Percentiles rank a stretch among this genome's conserved stretches.
Conservation (phyloP, 441 rosid species). For the Populus trichocarpa region DNA sequence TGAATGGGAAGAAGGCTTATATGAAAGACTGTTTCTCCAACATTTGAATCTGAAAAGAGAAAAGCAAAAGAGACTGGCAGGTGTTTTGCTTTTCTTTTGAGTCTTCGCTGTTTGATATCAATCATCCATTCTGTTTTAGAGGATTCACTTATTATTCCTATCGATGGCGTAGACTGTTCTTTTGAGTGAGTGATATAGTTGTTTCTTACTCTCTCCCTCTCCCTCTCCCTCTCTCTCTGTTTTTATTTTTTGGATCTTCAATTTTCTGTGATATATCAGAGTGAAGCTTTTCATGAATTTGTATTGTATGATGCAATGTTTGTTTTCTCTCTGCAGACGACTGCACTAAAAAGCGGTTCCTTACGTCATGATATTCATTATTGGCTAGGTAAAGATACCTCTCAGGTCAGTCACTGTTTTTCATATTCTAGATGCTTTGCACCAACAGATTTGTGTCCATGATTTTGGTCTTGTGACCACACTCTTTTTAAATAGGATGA, state of each 20-base stretch:
- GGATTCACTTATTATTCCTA: not conserved
- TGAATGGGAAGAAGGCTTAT: not conserved
- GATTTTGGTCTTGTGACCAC: constrained; percentile 17
- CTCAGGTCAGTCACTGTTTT: constrained; percentile 48
- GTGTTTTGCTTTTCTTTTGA: not conserved
- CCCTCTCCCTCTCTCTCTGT: too few species aligned
- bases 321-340: constrained; percentile 48
- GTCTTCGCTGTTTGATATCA: not conserved
- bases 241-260: not conserved
- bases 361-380: constrained; percentile 89
- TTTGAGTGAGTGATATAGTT: not conserved
- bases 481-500: constrained; percentile 63
- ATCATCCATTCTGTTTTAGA: not conserved
- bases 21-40: not conserved
- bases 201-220: not conserved
- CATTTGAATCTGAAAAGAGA: not conserved
- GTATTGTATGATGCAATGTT: not conserved
- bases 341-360: constrained; percentile 77
- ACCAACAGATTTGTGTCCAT: not conserved
- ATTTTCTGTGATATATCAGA: not conserved
- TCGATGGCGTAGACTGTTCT: not conserved
- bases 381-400: constrained; percentile 96
- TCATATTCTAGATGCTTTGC: not conserved
- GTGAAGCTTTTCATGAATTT: not conserved
- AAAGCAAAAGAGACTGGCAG: not conserved